Evolutionary conservation across 1,284 basidiomycete species (phyloP), one percentile per base, ranked within the genome.

Genomic region (Ceratobasidium sp.): DNA sequence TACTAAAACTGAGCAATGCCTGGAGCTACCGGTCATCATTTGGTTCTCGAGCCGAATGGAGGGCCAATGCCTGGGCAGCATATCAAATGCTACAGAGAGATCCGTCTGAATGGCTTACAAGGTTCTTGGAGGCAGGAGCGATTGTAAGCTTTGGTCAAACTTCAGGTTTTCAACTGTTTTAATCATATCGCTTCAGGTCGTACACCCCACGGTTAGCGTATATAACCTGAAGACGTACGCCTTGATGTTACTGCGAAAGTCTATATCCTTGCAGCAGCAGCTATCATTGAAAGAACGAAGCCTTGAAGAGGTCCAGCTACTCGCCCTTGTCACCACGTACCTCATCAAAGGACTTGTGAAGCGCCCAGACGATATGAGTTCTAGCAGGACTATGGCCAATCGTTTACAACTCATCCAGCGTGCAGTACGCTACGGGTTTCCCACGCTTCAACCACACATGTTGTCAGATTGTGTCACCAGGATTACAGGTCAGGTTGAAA

Each of bases 281-380:
- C n/a, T n/a, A n/a, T n/a, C n/a, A n/a, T n/a, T n/a, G n/a, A n/a
- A n/a, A n/a, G n/a, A n/a, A n/a, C n/a, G n/a, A n/a, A n/a, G n/a
- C n/a, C n/a, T n/a, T n/a, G n/a, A n/a, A n/a, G 60, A 53, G 35
- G 61, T 64, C 10, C 11, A 10, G 1, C 60, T 75, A 0, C 35
- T 75, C 1, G 26, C 60, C 10, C 39, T 23, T 2, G 47, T 54
- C 1, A 20, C 65, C 8, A 1, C 60, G 0, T 75, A 75, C 35
- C 26, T 10, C 60, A 8, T 75, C 6, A 54, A 64, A 28, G 49
- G 71, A 0, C 31, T 65, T 1, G 58, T 53, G 1, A 64, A 64
- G 5, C 33, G 47, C 2, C 71, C 71, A 20, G 60, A 64, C 35
- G 47, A 75, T 13, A 63, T 64, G 71, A 75, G 71, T 31, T 20